phyloP scores from a whole-genome alignment of 768 basidiomycete genomes.

The Rhodocollybia butyracea region DNA sequence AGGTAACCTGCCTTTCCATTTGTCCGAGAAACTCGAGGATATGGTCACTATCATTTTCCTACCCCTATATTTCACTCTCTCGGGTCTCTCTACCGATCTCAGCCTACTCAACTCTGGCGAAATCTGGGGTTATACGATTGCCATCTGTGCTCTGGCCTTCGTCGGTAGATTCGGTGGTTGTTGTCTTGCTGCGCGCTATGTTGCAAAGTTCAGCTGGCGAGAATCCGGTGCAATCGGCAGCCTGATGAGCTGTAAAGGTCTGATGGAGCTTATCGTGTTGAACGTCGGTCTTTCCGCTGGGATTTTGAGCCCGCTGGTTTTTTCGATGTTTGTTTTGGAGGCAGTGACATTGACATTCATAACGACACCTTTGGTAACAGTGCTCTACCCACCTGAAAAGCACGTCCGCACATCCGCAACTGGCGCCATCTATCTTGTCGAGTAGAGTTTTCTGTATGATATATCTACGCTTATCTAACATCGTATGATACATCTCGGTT shows the following conservation, averaged over 20 bases:
- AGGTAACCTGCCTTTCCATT: constrained; percentile 77
- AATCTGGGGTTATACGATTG: constrained; percentile 87
- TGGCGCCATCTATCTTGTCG: no score
- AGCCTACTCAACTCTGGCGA: constrained; percentile 74
- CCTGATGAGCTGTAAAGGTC: constrained; percentile 93
- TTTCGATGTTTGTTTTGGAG: constrained; percentile 94
- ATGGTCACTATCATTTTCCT: constrained; percentile 88
- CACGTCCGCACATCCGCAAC: constrained; percentile 47
- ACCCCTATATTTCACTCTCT: constrained; percentile 92
- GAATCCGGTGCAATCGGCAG: constrained; percentile 85
- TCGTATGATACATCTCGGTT: no score
- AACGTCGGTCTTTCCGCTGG: constrained; percentile 87
- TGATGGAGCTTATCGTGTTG: constrained; percentile 93
- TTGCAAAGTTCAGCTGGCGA: constrained; percentile 75
- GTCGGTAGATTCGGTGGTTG: constrained; percentile 91
- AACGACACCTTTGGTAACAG: constrained; percentile 73
- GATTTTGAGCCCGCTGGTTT: constrained; percentile 74
- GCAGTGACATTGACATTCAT: constrained; percentile 81
- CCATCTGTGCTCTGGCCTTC: constrained; percentile 80
- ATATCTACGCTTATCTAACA: no score
- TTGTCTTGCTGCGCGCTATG: constrained; percentile 57
- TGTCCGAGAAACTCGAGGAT: constrained; percentile 98
- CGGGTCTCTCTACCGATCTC: constrained; percentile 87
- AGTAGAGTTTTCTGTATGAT: no score
- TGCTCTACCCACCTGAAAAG: constrained; percentile 62